Base-by-base conservation (phyloP, 2,329 filamentous ascomycete species). In the Trichothecium roseum region DNA sequence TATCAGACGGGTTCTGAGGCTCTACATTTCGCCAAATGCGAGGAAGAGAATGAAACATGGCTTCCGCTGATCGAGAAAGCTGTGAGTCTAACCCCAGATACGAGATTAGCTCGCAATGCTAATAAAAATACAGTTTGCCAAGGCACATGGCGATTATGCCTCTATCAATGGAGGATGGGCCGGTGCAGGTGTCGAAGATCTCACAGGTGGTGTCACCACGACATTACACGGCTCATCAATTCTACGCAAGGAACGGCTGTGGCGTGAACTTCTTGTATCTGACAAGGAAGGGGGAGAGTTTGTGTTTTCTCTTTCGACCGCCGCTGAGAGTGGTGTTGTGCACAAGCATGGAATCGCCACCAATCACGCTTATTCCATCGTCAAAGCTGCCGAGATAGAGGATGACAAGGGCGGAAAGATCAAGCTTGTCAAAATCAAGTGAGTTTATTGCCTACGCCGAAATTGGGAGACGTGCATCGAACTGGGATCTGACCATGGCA, bases 21-120 rank as follows among this genome's bases (percentile, higher is more conserved):
- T 1, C 57, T 85, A 3, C 81, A 78, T 51, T 85, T 84, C 55
- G 75, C 78, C 4, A 73, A 76, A 44, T 84, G 81, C 53, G 68
- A 68, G 16, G 74, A 81, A 39, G 63, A 69, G 2, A 83, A 84
- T 47, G 81, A 84, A 53, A 85, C 79, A 0, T 85, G 81, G 81
- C 62, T 85, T 16, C 81, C 81, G 0, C 56, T 85, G 32, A 65
- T 85, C 2, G 81, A 84, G 46, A 85, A 85, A 51, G 81, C 81
- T 16, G 50, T 52, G 34, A 40, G 50, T 46, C 13, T 4, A 0
- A n/a, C 24, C 4, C 12, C 9, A 8, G n/a, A 1, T 24, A 10
- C 20, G 20, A 24, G 20, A 24, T 6, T 6, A 24, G 20, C 20
- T 24, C 10, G 10, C 6, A 10, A 6, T 20, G 5, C 38, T 50